Conservation (phyloP, 2,329 filamentous ascomycete species). For the Arthrinium phaeospermum region DNA sequence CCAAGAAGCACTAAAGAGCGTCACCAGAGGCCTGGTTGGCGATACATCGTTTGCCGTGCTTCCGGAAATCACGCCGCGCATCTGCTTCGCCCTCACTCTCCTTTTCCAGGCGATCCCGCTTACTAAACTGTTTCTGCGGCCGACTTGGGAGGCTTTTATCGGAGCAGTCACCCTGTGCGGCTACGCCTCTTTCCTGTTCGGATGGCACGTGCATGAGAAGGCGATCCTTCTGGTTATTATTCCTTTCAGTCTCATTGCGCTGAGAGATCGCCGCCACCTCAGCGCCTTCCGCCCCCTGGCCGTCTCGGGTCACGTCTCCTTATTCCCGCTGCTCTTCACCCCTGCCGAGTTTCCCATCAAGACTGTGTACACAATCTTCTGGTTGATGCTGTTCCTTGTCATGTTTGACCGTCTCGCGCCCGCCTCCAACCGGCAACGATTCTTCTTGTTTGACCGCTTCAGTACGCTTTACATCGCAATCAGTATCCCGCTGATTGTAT, state of each 20-base stretch:
- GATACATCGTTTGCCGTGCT: conserved; percentile 94
- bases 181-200: conserved; percentile 95
- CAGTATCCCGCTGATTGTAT: conserved; percentile 86
- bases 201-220: conserved; percentile 99
- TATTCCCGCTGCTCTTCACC: conserved; percentile 94
- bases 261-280: conserved; percentile 88
- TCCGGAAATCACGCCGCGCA: conserved; percentile 79
- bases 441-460: conserved; percentile 91
- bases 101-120: conserved; percentile 81
- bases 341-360: conserved; percentile 93
- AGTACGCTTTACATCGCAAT: conserved; percentile 88
- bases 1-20: conserved; percentile 78
- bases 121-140: conserved; percentile 78
- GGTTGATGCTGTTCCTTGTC: conserved; percentile 85
- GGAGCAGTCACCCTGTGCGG: conserved; percentile 90
- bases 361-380: conserved; percentile 88
- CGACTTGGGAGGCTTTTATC: conserved; percentile 88
- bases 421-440: conserved; percentile 76
- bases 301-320: conserved; percentile 90
- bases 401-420: conserved; percentile 88
- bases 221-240: conserved; percentile 93
- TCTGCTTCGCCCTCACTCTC: conserved; percentile 83
- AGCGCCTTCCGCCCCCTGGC: conserved; percentile 90
- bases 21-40: conserved; percentile 90
- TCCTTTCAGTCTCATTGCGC: conserved; percentile 89